Evolutionary conservation across 2,329 filamentous ascomycete genomes (phyloP), one percentile per base, ranked within the genome.

Genomic region (Sporothrix dimorphospora): DNA sequence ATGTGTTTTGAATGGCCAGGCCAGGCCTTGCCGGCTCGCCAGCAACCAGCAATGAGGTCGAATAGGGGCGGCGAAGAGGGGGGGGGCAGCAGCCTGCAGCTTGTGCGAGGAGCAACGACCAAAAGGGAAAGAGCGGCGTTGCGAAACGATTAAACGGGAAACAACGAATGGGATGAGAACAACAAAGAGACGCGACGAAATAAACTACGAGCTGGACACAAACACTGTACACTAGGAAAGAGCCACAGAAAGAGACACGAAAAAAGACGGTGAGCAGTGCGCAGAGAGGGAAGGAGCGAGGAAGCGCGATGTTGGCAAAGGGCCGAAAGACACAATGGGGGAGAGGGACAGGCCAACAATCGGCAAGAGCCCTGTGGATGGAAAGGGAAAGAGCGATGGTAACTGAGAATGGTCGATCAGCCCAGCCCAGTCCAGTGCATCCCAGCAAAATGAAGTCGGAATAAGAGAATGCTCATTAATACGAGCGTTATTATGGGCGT

Each of bases 61-160:
- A 53, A 51, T 53, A 67, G 65, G 65, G 45, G 45, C 45, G 24
- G 45, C 21, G 40, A 47, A 34, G 30, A 30, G 63, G 21, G 45
- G 40, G 30, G 14, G 65, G 45, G 30, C 65, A 24, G 61, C 63
- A 66, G 66, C 47, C 65, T 68, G 45, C 65, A 24, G 65, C 42
- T 68, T 68, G 45, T 53, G 42, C 63, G 47, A 53, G 45, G 24
- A 27, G 40, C 27, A 42, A 49, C 63, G 27, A 51, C 47, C 30
- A 34, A 45, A 45, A 45, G 8, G 67, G 34, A 69, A 69, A 57
- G 67, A 57, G 40, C 49, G 51, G 51, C 42, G 49, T 27, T 45
- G 67, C 12, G 38, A 65, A 27, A 42, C 14, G 8, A 30, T 27
- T 6, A 14, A 69, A 16, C 21, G 16, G 14, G 21, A 47, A 49